Evolutionary conservation across 1,139 yeast genomes (phyloP), one percentile per base, ranked within the genome.

Genomic region (Taiozyma sp.): DNA sequence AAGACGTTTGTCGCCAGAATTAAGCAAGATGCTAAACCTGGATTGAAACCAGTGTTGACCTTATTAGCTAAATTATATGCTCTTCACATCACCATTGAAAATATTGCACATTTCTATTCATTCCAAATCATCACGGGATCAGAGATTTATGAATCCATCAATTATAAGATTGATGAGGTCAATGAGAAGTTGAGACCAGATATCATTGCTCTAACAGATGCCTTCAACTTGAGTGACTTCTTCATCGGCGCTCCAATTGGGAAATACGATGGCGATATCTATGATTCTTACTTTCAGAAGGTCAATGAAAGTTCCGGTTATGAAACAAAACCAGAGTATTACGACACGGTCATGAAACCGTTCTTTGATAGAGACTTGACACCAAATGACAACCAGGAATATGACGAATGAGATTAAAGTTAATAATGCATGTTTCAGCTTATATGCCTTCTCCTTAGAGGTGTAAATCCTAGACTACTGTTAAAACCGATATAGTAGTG

Each of bases 191-290:
- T 84, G 54, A 79, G 97, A 67, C 81, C 82, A 41, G 83, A 86
- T 61, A 87, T 84, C 49, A 80, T 89, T 64, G 88, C 88, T 22
- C 75, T 87, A 59, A 86, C 96, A 19, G 98, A 91, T 70, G 79
- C 96, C 6, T 90, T 91, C 77, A 83, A 85, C 70, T 75, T 86
- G 63, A 79, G 89, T 29, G 97, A 91, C 70, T 87, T 80, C 73
- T 79, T 85, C 71, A 76, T 90, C 65, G 88, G 89, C 70, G 79
- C 97, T 2, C 84, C 95, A 46, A 80, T 91, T 58, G 97, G 97
- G 51, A 77, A 75, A 61, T 85, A 79, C 68, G 85, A 88, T 63
- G 97, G 97, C 55, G 86, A 89, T 66, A 81, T 88, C 46, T 91
- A 90, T 71, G 84, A 84, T 65, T 80, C 88, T 66, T 89, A 89